These are phyloP conservation scores for Aspergillus biplanus DNA, from an alignment of 495 filamentous ascomycete species.

Conservation along the genomic window DNA sequence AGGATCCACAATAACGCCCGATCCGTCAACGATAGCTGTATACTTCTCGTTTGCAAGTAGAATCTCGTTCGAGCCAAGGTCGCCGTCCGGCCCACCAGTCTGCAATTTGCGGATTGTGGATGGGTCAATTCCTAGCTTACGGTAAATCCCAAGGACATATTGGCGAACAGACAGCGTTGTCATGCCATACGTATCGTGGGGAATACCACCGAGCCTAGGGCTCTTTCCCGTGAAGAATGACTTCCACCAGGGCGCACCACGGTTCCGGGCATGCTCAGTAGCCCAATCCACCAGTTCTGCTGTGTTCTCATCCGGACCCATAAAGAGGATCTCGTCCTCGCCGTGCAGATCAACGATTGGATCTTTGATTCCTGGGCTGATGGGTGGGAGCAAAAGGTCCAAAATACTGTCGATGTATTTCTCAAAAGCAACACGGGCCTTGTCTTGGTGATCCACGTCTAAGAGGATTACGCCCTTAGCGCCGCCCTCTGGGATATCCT, in stretches of 20 bases:
- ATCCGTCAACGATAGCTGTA: constrained; percentile 88
- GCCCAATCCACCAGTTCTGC: constrained; percentile 98
- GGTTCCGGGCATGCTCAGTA: constrained; percentile 84
- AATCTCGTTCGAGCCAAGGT: constrained; percentile 97
- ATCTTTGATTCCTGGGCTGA: constrained; percentile 96
- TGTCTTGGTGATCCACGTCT: constrained; percentile 92
- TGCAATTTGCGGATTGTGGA: constrained; percentile 87
- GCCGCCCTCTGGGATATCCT: constrained; percentile 98
- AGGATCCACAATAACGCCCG: constrained; percentile 92
- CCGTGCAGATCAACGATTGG: constrained; percentile 94
- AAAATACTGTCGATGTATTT: constrained; percentile 99
- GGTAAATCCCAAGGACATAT: constrained; percentile 94
- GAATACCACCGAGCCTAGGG: constrained; percentile 92
- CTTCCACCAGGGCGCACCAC: constrained; percentile 98
- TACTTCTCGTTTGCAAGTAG: constrained; percentile 95
- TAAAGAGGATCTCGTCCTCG: constrained; percentile 93
- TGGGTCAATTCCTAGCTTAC: constrained; percentile 87
- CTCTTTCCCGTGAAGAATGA: constrained; percentile 99
- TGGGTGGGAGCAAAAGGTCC: constrained; percentile 86
- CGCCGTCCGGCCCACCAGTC: constrained; percentile 95
- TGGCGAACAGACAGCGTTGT: constrained; percentile 95
- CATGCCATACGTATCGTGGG: constrained; percentile 96
- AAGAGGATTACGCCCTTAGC: constrained; percentile 97
- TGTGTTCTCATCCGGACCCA: constrained; percentile 99
- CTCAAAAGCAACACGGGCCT: constrained; percentile 88